Evolutionary conservation across 306 rosid species (phyloP).

Genomic region (Corylus americana): DNA sequence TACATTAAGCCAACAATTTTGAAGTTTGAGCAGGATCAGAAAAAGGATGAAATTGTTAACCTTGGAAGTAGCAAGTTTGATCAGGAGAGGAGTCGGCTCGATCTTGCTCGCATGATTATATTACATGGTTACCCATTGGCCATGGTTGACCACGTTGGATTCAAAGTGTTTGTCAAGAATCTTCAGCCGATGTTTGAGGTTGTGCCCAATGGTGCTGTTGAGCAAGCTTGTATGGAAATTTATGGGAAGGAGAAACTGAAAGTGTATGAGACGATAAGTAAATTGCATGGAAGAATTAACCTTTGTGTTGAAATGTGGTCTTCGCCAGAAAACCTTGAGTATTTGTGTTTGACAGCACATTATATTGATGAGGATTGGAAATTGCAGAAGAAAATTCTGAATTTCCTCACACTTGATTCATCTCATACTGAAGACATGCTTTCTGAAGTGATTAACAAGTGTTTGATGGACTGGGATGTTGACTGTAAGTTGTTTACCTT

Average conservation of each 20-base stretch:
- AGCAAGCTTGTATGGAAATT: constrained; percentile 70
- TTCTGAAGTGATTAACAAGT: constrained; percentile 79
- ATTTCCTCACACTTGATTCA: constrained; percentile 83
- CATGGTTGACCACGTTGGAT: constrained; percentile 88
- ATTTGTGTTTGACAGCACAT: constrained; percentile 71
- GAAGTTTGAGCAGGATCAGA: constrained; percentile 82
- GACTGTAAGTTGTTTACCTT: constrained; percentile 84
- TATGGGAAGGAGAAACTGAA: constrained; percentile 68
- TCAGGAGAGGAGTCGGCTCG: constrained; percentile 80
- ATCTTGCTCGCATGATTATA: constrained; percentile 96
- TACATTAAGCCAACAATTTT: constrained; percentile 57
- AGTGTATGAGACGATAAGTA: constrained; percentile 56
- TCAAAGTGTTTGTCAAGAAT: constrained; percentile 94
- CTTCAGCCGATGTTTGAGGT: constrained; percentile 92
- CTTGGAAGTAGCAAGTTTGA: constrained; percentile 70
- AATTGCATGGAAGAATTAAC: constrained; percentile 77
- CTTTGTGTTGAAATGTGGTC: constrained; percentile 83
- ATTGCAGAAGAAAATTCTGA: constrained; percentile 70
- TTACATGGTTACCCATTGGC: constrained; percentile 82
- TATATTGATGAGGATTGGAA: constrained; percentile 85
- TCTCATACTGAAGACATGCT: constrained; percentile 85
- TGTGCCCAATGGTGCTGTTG: constrained; percentile 56
- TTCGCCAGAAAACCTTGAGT: constrained; percentile 61
- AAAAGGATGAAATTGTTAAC: constrained; percentile 69
- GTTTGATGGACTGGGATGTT: constrained; percentile 80